Evolutionary conservation across 2,329 filamentous ascomycete genomes (phyloP).

Genomic region (Beauveria asiatica): DNA sequence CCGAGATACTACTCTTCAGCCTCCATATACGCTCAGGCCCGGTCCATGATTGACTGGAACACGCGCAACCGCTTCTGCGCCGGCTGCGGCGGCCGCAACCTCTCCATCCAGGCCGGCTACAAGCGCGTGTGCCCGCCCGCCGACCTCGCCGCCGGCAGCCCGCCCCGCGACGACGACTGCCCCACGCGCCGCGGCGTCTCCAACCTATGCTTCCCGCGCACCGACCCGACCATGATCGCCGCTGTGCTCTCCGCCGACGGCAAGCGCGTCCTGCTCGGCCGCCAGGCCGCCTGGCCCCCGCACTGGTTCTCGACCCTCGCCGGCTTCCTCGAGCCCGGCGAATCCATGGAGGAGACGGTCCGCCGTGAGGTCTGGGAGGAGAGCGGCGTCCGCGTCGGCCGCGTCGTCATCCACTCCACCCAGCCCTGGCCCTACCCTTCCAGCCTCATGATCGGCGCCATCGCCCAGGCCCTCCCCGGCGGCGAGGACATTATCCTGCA

Average conservation of each 20-base stretch:
- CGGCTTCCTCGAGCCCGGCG: constrained; percentile 77
- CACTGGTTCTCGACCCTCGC: constrained; percentile 85
- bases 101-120: constrained; percentile 70
- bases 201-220: constrained; percentile 86
- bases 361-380: constrained; percentile 83
- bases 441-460: constrained; percentile 77
- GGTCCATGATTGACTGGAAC: constrained; percentile 91
- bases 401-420: constrained; percentile 73
- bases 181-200: constrained; percentile 76
- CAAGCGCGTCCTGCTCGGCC: constrained; percentile 70
- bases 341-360: constrained; percentile 78
- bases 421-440: constrained; percentile 86
- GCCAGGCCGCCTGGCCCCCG: constrained; percentile 73
- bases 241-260: constrained; percentile 79
- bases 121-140: constrained; percentile 71
- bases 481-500: constrained; percentile 79
- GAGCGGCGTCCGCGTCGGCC: constrained; percentile 64
- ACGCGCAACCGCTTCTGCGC: constrained; percentile 84
- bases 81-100: constrained; percentile 73
- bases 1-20: constrained; percentile 39
- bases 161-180: constrained; percentile 56
- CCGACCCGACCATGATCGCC: constrained; percentile 92
- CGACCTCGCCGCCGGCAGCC: constrained; percentile 44
- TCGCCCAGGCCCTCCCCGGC: constrained; percentile 70
- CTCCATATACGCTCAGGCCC: constrained; percentile 82